phyloP scores from a whole-genome alignment of 2,329 filamentous ascomycete species.

The Leptoxyphium fumago region DNA sequence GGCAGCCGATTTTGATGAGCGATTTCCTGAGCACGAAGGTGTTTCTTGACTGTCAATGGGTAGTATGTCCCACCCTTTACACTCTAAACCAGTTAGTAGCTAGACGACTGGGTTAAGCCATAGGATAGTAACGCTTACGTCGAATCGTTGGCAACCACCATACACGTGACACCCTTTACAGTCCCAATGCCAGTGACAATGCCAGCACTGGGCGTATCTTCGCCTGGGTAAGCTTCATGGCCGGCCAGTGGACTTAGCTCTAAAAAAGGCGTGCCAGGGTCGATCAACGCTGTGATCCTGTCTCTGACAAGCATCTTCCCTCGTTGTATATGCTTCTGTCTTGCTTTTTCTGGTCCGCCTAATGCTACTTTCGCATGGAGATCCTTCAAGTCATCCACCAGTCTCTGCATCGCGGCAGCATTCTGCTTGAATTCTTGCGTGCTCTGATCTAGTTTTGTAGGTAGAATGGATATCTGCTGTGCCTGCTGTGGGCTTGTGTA shows the following conservation, averaged over 20 bases:
- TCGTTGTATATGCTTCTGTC: slow-evolving; percentile 71
- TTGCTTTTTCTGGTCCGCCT: slow-evolving; percentile 68
- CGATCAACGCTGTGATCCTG: slow-evolving; percentile 71
- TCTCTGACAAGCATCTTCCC: slow-evolving; percentile 93
- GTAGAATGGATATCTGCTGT: slow-evolving; percentile 65
- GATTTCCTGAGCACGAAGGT: slow-evolving; percentile 79
- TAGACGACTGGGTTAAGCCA: not conserved
- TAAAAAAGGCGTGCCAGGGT: slow-evolving; percentile 78
- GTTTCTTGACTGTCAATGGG: slow-evolving; percentile 95
- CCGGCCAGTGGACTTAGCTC: slow-evolving; percentile 90
- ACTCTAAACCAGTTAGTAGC: slow-evolving; percentile 9
- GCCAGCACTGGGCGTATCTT: slow-evolving; percentile 75
- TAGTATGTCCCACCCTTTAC: slow-evolving; percentile 97
- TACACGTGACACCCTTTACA: slow-evolving; percentile 78
- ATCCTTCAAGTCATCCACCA: slow-evolving; percentile 51
- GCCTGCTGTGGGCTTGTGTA: slow-evolving; percentile 74
- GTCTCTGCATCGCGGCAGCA: slow-evolving; percentile 57
- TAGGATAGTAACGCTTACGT: slow-evolving; percentile 31
- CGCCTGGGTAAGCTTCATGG: slow-evolving; percentile 69
- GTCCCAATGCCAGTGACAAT: slow-evolving; percentile 87
- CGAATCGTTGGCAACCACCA: slow-evolving; percentile 91
- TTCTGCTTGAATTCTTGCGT: slow-evolving; percentile 75
- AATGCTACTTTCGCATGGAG: slow-evolving; percentile 50
- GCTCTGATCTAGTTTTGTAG: slow-evolving; percentile 58
- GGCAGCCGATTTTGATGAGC: slow-evolving; percentile 72